Evolutionary conservation across 805 yeast genomes (phyloP).

Genomic region (Metschnikowia lunata): DNA sequence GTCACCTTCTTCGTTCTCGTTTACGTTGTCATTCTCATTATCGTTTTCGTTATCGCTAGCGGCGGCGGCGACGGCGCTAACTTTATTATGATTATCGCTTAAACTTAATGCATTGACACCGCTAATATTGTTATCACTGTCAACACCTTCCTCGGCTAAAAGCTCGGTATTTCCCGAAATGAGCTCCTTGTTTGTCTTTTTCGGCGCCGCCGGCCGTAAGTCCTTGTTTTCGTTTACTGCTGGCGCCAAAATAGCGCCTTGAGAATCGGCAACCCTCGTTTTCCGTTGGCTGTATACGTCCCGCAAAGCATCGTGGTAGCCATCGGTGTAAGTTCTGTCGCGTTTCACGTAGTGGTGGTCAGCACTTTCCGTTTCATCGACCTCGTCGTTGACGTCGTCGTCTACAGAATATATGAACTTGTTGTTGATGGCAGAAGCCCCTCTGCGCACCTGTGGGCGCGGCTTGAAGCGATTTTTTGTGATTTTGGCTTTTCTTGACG

Average conservation of each 20-base stretch:
- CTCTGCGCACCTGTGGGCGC: constrained; percentile 31
- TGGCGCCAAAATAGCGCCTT: neutral
- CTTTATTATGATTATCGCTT: neutral
- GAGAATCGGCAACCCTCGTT: constrained; percentile 8
- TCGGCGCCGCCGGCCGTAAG: constrained; percentile 2
- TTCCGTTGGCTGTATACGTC: constrained; percentile 25
- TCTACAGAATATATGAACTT: constrained; percentile 68
- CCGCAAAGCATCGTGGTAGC: constrained; percentile 66
- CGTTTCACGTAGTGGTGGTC: constrained; percentile 32
- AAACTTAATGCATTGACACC: neutral
- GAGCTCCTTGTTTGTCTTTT: neutral
- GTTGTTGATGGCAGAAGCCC: constrained; percentile 16
- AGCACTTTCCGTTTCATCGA: constrained; percentile 51
- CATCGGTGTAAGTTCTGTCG: constrained; percentile 54
- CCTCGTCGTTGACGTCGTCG: constrained; percentile 66
- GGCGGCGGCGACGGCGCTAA: neutral
- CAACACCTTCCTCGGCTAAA: neutral
- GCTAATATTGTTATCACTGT: neutral
- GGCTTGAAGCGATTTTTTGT: constrained; percentile 19
- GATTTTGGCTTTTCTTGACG: constrained; percentile 9
- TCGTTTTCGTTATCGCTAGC: neutral
- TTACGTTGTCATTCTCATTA: neutral
- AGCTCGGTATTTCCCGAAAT: neutral
- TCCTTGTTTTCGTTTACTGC: neutral
- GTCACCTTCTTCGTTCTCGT: constrained; percentile 3